Evolutionary conservation across 106 monocot species (phyloP).

Genomic region (Agapanthus africanus): DNA sequence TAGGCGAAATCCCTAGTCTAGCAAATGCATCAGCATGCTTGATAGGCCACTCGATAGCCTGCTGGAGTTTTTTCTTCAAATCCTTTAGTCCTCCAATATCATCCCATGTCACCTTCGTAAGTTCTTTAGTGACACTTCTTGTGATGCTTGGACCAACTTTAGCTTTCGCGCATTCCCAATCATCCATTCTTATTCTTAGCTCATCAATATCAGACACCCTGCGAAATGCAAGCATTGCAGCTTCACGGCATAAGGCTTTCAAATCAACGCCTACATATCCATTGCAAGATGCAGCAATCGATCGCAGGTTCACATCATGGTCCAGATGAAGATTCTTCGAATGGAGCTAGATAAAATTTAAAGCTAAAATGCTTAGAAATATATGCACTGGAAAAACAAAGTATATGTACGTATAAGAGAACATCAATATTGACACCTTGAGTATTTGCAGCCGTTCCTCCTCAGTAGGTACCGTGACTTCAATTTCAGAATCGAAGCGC

Average conservation of each 20-base stretch:
- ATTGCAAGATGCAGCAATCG: slow-evolving; percentile 71
- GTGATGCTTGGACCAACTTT: slow-evolving; percentile 72
- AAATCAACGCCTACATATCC: slow-evolving; percentile 96
- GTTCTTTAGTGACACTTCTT: slow-evolving; percentile 72
- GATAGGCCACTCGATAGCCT: slow-evolving; percentile 95
- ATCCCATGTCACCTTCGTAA: slow-evolving; percentile 77
- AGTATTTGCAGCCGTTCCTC: slow-evolving; percentile 80
- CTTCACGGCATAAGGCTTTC: slow-evolving; percentile 70
- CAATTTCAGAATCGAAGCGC: slow-evolving; percentile 85
- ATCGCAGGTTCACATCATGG: slow-evolving; percentile 60
- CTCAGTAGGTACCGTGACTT: slow-evolving; percentile 65
- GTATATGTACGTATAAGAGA: too few relatives aligned
- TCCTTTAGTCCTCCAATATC: slow-evolving; percentile 92
- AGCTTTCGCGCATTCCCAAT: slow-evolving; percentile 72
- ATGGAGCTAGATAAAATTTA: slow-evolving; percentile 51
- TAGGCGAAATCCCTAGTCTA: slow-evolving; percentile 66
- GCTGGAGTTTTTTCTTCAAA: slow-evolving; percentile 85
- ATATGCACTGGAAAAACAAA: too few relatives aligned
- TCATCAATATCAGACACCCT: slow-evolving; percentile 23
- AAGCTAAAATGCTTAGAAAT: too few relatives aligned
- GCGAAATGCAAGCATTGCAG: slow-evolving; percentile 50
- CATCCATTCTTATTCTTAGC: slow-evolving; percentile 43
- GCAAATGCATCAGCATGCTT: slow-evolving; percentile 71
- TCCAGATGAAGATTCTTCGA: slow-evolving; percentile 53
- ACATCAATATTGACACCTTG: too few relatives aligned